A percentile compares a stretch with the other conserved stretches of the same genome.
These are phyloP conservation scores for Pisolithus orientalis DNA, from an alignment of 768 basidiomycete species.

Conservation along the genomic window DNA sequence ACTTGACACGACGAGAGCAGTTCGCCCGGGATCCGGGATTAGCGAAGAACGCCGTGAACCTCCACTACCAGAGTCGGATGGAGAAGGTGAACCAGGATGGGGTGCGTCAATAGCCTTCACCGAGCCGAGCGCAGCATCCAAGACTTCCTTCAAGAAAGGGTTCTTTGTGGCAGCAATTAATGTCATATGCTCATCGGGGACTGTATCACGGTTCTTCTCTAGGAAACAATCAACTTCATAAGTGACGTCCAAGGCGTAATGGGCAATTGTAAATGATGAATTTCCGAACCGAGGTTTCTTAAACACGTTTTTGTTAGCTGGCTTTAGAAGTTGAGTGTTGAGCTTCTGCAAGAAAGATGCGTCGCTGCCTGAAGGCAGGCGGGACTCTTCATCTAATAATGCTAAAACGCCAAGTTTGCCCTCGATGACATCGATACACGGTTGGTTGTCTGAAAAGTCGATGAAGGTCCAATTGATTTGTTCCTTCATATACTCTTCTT, in stretches of 20 bases:
- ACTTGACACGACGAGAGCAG: constrained; percentile 55
- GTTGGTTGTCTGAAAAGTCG: constrained; percentile 98
- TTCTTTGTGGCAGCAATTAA: constrained; percentile 85
- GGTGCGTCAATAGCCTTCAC: constrained; percentile 61
- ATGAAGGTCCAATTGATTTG: constrained; percentile 99
- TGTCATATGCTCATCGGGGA: constrained; percentile 95
- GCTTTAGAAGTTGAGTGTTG: constrained; percentile 76
- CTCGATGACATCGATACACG: constrained; percentile 98
- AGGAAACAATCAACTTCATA: constrained; percentile 98
- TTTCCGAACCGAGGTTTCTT: constrained; percentile 99
- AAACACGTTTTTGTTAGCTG: constrained; percentile 82
- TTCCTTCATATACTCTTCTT: constrained; percentile 98
- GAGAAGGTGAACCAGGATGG: constrained; percentile 67
- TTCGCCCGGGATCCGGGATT: constrained; percentile 83
- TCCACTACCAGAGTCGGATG: constrained; percentile 71
- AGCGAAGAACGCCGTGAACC: constrained; percentile 77
- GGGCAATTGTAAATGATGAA: constrained; percentile 94
- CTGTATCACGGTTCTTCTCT: constrained; percentile 98
- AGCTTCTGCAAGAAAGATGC: constrained; percentile 91
- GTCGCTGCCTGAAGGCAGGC: constrained; percentile 90
- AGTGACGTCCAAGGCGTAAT: constrained; percentile 96
- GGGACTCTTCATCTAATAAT: constrained; percentile 95
- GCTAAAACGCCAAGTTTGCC: constrained; percentile 93
- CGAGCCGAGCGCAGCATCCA: constrained; percentile 82
- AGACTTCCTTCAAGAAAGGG: constrained; percentile 87